Evolutionary conservation across 2,329 filamentous ascomycete species (phyloP).

Genomic region (Teratosphaeria zuluensis): DNA sequence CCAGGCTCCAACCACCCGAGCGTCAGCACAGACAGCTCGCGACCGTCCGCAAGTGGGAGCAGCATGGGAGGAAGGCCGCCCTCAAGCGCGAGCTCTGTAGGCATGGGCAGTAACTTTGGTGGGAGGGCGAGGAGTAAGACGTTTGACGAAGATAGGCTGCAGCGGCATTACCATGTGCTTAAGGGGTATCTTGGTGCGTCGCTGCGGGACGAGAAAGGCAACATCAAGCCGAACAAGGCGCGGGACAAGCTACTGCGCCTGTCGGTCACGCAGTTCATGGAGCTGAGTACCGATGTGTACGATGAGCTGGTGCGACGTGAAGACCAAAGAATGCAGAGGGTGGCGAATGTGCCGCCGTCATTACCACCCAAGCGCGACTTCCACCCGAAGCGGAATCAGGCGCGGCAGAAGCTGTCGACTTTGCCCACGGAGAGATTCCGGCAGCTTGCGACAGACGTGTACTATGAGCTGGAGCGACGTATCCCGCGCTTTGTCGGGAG

Average conservation of each 20-base stretch:
- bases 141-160: conserved; percentile 56
- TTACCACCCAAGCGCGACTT: conserved; percentile 80
- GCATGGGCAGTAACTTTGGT: conserved; percentile 30
- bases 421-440: conserved; percentile 78
- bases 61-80: conserved; percentile 40
- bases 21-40: conserved; percentile 27
- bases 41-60: conserved; percentile 46
- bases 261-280: conserved; percentile 87
- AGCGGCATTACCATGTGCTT: conserved; percentile 73
- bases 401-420: conserved; percentile 87
- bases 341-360: conserved; percentile 54
- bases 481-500: conserved; percentile 69
- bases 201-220: conserved; percentile 63
- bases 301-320: conserved; percentile 88
- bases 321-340: conserved; percentile 42
- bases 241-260: conserved; percentile 88
- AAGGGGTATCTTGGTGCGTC: conserved; percentile 63
- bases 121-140: conserved; percentile 42
- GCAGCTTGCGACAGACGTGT: conserved; percentile 90
- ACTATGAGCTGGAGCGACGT: conserved; percentile 82
- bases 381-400: conserved; percentile 95
- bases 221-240: conserved; percentile 73
- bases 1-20: conserved; percentile 31
- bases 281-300: conserved; percentile 94
- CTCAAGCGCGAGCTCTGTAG: conserved; percentile 82